Evolutionary conservation across 768 basidiomycete species (phyloP), one percentile per base, ranked within the genome.

Genomic region (Psilocybe cyanescens): DNA sequence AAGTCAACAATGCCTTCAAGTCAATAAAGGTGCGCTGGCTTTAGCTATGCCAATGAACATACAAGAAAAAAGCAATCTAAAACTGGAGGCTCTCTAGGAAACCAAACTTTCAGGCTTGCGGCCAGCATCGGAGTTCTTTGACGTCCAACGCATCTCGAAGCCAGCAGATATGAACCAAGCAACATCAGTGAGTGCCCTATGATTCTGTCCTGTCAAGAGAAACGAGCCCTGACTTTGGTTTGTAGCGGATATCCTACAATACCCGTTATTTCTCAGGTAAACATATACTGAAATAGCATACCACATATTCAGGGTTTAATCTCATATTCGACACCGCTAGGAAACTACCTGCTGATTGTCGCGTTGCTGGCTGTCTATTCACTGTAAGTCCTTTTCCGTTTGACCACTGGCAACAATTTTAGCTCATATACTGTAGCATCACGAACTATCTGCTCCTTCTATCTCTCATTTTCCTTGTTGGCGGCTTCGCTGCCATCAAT

Each of bases 211-310:
- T 31, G 17, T 30, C 59, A 44, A 44, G 45, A 58, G 56, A 39
- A 48, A 44, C 45, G 17, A 24, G 45, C 49, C 31, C 65, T 64
- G 59, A 64, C 60, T 46, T 19, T 44, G 53, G 49, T 39, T 17
- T 60, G 29, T 70, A 95, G 94, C 87, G 94, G 61, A 92, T 96
- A 84, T 92, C 93, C 24, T 95, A 97, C 80, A 97, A 97, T 79
- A 95, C 94, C 44, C 88, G 91, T 52, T 93, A 92, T 72, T 93
- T 92, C 76, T 93, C 91, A 59, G 89, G 88, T 89, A 62, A 58
- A 24, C 53, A 30, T 39, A 8, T 39, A 31, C 30, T 31, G 41
- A 37, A 39, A 16, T 39, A 19, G 28, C 41, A n/a, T 28, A 35
- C 24, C 24, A 30, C 9, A 29, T 19, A 11, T 8, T 45, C 11